Percentiles rank a stretch among this genome's conserved stretches.
Evolutionary conservation across 768 basidiomycete genomes (phyloP).

Genomic region (Naganishia friedmannii): DNA sequence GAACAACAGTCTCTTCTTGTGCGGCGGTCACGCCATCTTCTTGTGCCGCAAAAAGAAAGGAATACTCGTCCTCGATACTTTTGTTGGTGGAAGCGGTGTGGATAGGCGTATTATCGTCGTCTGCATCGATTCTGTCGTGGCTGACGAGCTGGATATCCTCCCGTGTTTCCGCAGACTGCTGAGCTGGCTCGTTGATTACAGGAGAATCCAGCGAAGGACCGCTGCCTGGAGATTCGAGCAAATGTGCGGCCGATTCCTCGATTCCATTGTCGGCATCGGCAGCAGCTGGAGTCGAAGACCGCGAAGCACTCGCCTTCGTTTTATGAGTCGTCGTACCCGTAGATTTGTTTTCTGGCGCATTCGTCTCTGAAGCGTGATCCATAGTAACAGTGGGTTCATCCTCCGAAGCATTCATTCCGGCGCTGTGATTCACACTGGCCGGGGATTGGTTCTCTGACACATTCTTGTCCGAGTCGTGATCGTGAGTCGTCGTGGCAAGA

Average conservation of each 20-base stretch:
- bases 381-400: too few relatives aligned
- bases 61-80: conserved; percentile 12
- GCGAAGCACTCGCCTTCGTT: background rate
- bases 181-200: background rate
- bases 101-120: background rate
- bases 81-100: background rate
- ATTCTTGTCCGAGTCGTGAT: too few relatives aligned
- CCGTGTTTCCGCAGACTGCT: background rate
- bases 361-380: too few relatives aligned
- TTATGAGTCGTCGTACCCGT: background rate
- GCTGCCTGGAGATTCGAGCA: background rate
- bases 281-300: background rate
- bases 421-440: too few relatives aligned
- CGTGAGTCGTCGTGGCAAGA: too few relatives aligned
- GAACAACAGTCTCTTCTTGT: background rate
- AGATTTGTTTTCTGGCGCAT: background rate
- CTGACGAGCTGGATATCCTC: background rate
- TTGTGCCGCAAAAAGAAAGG: background rate
- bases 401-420: too few relatives aligned
- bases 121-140: background rate
- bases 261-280: background rate
- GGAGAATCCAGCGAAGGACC: background rate
- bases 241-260: background rate
- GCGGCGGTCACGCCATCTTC: background rate
- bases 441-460: too few relatives aligned